Evolutionary conservation across 768 basidiomycete species (phyloP).

Genomic region (Steccherinum ochraceum): DNA sequence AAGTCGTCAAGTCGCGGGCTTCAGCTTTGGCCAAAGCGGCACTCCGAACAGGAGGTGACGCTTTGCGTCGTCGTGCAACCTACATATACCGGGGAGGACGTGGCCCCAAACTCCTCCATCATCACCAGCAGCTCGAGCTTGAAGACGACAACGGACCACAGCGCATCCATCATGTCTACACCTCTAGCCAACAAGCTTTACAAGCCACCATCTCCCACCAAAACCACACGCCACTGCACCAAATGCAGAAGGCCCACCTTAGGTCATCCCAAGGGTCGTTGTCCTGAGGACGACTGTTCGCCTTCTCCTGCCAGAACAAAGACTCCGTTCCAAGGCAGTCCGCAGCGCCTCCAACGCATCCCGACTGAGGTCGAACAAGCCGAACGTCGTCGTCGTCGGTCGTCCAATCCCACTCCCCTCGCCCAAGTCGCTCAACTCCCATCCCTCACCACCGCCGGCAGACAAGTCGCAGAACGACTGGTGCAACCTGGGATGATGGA

Average conservation of each 20-base stretch:
- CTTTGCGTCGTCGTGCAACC: neutral
- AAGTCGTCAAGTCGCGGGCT: too few relatives aligned
- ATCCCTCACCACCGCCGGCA: constrained; percentile 43
- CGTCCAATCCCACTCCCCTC: constrained; percentile 23
- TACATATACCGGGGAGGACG: neutral
- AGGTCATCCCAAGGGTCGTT: constrained; percentile 61
- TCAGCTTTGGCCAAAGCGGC: too few relatives aligned
- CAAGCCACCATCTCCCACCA: constrained; percentile 5
- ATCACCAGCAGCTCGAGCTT: too few relatives aligned
- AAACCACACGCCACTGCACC: constrained; percentile 8
- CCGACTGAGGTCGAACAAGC: constrained; percentile 4
- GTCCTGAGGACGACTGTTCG: constrained; percentile 30
- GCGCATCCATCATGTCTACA: neutral
- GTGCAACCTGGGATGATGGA: constrained; percentile 36
- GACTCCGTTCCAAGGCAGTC: neutral
- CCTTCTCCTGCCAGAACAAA: neutral
- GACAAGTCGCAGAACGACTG: constrained; percentile 40
- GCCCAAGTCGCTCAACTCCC: constrained; percentile 36
- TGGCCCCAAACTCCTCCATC: neutral
- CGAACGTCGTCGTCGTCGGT: constrained; percentile 25
- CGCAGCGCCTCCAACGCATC: neutral
- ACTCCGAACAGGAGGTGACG: neutral
- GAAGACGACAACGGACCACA: too few relatives aligned
- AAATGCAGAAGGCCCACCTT: constrained; percentile 44
- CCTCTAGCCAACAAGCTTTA: neutral